Evolutionary conservation across 2,329 filamentous ascomycete species (phyloP).

Genomic region (Alternaria arborescens): DNA sequence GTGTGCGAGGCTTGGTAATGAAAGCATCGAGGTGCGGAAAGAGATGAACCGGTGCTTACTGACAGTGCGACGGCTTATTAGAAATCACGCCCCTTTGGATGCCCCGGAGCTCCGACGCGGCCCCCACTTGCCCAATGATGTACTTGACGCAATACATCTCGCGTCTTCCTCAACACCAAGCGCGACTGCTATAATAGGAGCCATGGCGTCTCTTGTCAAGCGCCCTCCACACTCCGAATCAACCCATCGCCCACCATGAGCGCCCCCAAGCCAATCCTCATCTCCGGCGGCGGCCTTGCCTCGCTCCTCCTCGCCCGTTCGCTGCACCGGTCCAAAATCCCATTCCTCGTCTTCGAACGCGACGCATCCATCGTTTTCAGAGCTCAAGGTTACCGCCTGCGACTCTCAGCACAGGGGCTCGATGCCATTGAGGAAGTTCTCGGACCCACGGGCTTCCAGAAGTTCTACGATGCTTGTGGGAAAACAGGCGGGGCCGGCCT

Average conservation of each 20-base stretch:
- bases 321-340: conserved; percentile 40
- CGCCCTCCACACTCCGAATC: neutral
- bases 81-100: neutral
- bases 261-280: conserved; percentile 52
- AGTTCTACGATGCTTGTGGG: conserved; percentile 67
- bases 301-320: conserved; percentile 44
- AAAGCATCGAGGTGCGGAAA: neutral
- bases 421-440: conserved; percentile 69
- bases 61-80: conserved; percentile 5
- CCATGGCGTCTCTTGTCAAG: conserved; percentile 3
- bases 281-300: conserved; percentile 45
- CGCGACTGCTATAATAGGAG: conserved; percentile 5
- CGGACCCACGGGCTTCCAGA: conserved; percentile 56
- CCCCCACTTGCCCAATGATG: neutral
- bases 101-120: neutral
- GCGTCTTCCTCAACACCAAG: neutral
- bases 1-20: neutral
- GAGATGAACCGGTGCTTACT: neutral
- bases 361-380: conserved; percentile 63
- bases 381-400: conserved; percentile 69
- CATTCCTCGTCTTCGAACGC: conserved; percentile 49
- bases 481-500: conserved; percentile 68
- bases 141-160: neutral
- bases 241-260: conserved; percentile 24
- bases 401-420: conserved; percentile 65